These are phyloP conservation scores for Termitomyces sp. DNA, from an alignment of 768 basidiomycete species.

Conservation along the genomic window DNA sequence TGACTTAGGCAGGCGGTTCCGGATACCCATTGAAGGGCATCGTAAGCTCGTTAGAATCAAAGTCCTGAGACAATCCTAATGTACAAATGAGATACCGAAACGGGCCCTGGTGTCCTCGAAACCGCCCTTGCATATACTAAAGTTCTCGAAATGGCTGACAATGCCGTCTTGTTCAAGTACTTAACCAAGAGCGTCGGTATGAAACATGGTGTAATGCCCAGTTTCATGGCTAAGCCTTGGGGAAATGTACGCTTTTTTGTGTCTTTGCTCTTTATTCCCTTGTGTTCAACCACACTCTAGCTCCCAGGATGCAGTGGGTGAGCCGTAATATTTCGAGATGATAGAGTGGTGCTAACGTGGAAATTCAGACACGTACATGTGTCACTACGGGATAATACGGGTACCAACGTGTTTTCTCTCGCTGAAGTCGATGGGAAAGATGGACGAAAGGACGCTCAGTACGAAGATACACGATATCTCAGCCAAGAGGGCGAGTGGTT, in stretches of 20 bases:
- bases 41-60: conserved; percentile 40
- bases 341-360: background rate
- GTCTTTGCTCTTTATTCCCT: background rate
- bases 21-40: conserved; percentile 81
- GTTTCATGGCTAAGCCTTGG: conserved; percentile 99
- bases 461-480: conserved; percentile 79
- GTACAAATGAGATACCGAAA: conserved; percentile 70
- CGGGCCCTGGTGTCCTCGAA: conserved; percentile 84
- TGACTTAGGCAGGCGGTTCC: conserved; percentile 67
- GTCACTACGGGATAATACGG: conserved; percentile 64
- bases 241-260: conserved; percentile 57
- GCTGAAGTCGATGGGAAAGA: conserved; percentile 50
- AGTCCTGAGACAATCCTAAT: background rate
- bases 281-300: conserved; percentile 29
- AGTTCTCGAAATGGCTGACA: conserved; percentile 82
- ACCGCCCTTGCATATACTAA: conserved; percentile 84
- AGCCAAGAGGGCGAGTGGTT: conserved; percentile 86
- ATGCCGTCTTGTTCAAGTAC: conserved; percentile 90
- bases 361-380: conserved; percentile 80
- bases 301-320: conserved; percentile 95
- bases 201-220: conserved; percentile 83
- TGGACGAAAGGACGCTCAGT: conserved; percentile 68
- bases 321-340: conserved; percentile 5
- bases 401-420: conserved; percentile 78
- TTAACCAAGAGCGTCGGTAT: conserved; percentile 90